phyloP scores from a whole-genome alignment of 2,329 filamentous ascomycete genomes.

The Diaporthe ilicicola region DNA sequence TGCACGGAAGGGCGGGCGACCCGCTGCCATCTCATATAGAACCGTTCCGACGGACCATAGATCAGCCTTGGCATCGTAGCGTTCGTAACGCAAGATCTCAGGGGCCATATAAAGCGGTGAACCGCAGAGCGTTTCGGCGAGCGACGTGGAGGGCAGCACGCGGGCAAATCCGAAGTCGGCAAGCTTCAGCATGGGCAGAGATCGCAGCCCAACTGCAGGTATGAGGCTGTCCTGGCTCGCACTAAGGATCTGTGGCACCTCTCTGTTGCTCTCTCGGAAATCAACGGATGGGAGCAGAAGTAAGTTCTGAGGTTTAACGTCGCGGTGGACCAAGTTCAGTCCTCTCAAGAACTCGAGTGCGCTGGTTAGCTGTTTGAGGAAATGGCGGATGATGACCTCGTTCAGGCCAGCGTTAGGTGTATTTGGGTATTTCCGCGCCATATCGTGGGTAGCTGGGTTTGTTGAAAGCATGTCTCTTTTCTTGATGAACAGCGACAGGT shows the following conservation, averaged over 20 bases:
- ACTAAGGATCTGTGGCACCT: conserved; percentile 75
- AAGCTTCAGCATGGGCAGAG: conserved; percentile 94
- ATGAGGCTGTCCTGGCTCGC: conserved; percentile 83
- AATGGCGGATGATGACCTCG: conserved; percentile 96
- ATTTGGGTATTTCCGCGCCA: conserved; percentile 93
- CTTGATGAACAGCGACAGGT: conserved; percentile 95
- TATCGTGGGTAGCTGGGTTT: conserved; percentile 84
- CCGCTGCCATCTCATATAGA: conserved; percentile 92
- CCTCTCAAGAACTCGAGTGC: conserved; percentile 88
- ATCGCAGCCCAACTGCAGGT: conserved; percentile 81
- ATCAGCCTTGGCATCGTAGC: conserved; percentile 96
- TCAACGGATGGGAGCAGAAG: conserved; percentile 84
- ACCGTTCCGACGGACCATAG: conserved; percentile 98
- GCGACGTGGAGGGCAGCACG: conserved; percentile 85
- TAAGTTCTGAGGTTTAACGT: conserved; percentile 97
- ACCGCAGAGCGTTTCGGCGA: conserved; percentile 95
- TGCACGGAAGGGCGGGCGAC: conserved; percentile 89
- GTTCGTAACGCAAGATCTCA: conserved; percentile 95
- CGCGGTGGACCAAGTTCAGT: conserved; percentile 91
- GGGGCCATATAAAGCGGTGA: conserved; percentile 99
- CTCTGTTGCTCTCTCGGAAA: conserved; percentile 69
- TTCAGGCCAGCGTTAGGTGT: conserved; percentile 85
- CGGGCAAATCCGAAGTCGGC: conserved; percentile 99
- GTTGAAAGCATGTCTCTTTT: conserved; percentile 83
- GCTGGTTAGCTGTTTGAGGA: conserved; percentile 92